Percentiles rank a stretch among this genome's conserved stretches.
These are phyloP conservation scores for Ambrosia artemisiifolia DNA, from an alignment of 129 eudicot species.

Conservation along the genomic window DNA sequence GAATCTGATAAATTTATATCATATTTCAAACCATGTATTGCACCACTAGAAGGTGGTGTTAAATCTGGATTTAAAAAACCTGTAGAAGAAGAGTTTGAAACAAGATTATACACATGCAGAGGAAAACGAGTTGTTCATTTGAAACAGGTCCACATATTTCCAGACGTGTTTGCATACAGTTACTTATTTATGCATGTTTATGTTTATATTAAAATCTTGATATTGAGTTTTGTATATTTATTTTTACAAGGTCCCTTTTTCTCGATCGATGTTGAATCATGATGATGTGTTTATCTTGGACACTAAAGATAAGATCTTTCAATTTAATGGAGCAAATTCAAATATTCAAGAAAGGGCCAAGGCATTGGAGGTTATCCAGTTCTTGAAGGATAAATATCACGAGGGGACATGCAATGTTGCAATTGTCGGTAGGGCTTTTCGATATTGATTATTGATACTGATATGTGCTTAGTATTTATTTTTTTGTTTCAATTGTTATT, in stretches of 20 bases:
- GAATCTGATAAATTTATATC: slow-evolving; percentile 94
- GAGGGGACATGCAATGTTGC: slow-evolving; percentile 87
- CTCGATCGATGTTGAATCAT: slow-evolving; percentile 82
- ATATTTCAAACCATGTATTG: slow-evolving; percentile 89
- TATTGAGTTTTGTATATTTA: neutral
- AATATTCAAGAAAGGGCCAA: slow-evolving; percentile 93
- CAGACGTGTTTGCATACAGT: neutral
- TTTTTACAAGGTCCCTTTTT: slow-evolving; percentile 61
- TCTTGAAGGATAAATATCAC: slow-evolving; percentile 77
- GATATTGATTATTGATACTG: neutral
- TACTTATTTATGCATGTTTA: neutral
- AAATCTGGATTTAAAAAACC: slow-evolving; percentile 86
- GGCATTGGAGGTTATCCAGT: slow-evolving; percentile 78
- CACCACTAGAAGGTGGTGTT: slow-evolving; percentile 91
- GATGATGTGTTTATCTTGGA: slow-evolving; percentile 91
- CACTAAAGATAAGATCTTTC: slow-evolving; percentile 81
- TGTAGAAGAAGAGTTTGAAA: slow-evolving; percentile 93
- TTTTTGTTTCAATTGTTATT: slow-evolving; percentile 3
- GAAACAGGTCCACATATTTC: slow-evolving; percentile 60
- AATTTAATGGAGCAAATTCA: slow-evolving; percentile 89
- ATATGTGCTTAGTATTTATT: neutral
- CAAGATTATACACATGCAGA: slow-evolving; percentile 68
- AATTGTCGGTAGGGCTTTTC: slow-evolving; percentile 62
- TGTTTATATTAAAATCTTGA: neutral
- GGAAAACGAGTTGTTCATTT: slow-evolving; percentile 91